Evolutionary conservation across 2,329 filamentous ascomycete species (phyloP).

Genomic region (Exophiala aquamarina): DNA sequence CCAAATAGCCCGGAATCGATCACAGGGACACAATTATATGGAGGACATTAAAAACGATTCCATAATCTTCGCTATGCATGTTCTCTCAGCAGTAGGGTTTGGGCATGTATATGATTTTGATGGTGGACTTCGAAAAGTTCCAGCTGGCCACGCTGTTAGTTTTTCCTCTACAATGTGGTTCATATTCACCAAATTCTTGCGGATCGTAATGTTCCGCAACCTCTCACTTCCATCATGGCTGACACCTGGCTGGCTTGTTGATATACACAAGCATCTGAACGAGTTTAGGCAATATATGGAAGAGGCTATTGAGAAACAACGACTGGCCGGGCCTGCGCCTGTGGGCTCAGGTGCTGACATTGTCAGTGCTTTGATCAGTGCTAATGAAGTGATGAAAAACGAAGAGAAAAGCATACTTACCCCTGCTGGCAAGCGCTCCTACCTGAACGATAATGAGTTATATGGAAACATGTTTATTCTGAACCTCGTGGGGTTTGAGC

Average conservation of each 20-base stretch:
- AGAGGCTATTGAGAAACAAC: slow-evolving; percentile 23
- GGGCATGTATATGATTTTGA: slow-evolving; percentile 22
- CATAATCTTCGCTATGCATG: slow-evolving; percentile 22
- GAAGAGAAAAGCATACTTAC: not conserved
- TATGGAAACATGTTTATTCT: slow-evolving; percentile 48
- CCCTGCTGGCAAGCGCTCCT: not conserved
- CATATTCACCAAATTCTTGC: too few relatives aligned
- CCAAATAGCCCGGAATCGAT: slow-evolving; percentile 10
- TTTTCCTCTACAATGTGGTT: too few relatives aligned
- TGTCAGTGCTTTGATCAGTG: slow-evolving; percentile 22
- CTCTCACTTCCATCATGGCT: too few relatives aligned
- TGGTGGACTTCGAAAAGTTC: slow-evolving; percentile 1
- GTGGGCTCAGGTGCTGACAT: slow-evolving; percentile 17
- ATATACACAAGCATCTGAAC: slow-evolving; percentile 15
- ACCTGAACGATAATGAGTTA: slow-evolving; percentile 39
- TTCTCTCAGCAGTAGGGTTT: slow-evolving; percentile 25
- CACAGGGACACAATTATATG: slow-evolving; percentile 2
- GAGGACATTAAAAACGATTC: slow-evolving; percentile 20
- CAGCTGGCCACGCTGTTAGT: slow-evolving; percentile 21
- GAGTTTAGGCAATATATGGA: slow-evolving; percentile 26
- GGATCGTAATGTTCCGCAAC: too few relatives aligned
- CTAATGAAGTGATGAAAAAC: slow-evolving; percentile 14
- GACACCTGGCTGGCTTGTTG: slow-evolving; percentile 16
- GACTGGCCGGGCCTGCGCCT: not conserved
- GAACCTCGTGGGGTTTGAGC: slow-evolving; percentile 43